Percentiles rank a stretch among this genome's conserved stretches.
Evolutionary conservation across 2,329 filamentous ascomycete genomes (phyloP).

Genomic region (Chaetothyriales sp.): DNA sequence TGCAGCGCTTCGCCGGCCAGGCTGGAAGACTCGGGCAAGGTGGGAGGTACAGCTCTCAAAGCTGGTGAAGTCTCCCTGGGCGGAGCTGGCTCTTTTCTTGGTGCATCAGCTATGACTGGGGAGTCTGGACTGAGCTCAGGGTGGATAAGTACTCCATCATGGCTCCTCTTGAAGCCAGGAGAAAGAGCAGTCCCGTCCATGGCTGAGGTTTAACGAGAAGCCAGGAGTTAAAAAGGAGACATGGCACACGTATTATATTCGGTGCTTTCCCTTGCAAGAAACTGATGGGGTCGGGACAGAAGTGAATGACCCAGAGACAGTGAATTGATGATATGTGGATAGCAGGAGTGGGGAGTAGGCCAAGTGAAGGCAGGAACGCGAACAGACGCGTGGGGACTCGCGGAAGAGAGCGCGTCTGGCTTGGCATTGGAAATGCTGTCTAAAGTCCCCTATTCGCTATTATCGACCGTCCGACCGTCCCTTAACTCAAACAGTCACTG

Average conservation of each 20-base stretch:
- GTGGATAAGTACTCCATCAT: background rate
- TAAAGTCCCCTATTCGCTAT: too few relatives aligned
- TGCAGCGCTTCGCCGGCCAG: background rate
- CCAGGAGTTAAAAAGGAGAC: background rate
- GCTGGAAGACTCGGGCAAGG: too few relatives aligned
- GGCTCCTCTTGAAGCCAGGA: background rate
- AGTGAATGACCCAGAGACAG: background rate
- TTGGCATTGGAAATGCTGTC: background rate
- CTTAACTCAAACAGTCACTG: too few relatives aligned
- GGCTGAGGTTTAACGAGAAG: background rate
- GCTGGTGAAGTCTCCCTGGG: background rate
- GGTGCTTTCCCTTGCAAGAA: background rate
- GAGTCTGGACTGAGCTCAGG: background rate
- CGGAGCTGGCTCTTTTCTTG: background rate
- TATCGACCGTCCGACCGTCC: too few relatives aligned
- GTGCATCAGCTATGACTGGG: background rate
- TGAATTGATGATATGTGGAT: background rate
- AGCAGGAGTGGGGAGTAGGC: background rate
- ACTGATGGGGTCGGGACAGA: background rate
- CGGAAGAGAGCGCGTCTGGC: background rate
- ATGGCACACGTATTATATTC: background rate
- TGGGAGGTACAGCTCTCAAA: background rate
- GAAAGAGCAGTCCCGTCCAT: background rate
- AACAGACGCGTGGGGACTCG: background rate
- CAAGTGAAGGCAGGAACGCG: background rate